Evolutionary conservation across 2,329 filamentous ascomycete species (phyloP).

Genomic region (Macrophomina phaseolina): DNA sequence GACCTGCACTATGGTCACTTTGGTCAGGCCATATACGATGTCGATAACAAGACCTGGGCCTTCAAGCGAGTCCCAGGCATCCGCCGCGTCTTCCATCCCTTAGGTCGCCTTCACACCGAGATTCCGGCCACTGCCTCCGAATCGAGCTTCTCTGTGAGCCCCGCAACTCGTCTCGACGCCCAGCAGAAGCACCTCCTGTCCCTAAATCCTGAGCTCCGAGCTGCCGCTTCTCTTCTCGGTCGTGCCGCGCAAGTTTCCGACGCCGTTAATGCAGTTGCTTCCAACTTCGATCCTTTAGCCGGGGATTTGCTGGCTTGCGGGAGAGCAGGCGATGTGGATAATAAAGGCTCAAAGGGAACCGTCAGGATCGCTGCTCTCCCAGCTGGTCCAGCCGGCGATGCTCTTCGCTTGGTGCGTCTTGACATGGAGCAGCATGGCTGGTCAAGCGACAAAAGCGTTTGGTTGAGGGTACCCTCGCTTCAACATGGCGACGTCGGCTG

Average conservation of each 20-base stretch:
- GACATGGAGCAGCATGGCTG: slow-evolving; percentile 62
- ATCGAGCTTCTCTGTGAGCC: slow-evolving; percentile 19
- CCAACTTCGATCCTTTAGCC: slow-evolving; percentile 46
- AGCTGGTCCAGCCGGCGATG: slow-evolving; percentile 55
- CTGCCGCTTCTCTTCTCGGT: slow-evolving; percentile 34
- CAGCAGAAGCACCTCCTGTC: slow-evolving; percentile 31
- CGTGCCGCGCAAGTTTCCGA: slow-evolving; percentile 39
- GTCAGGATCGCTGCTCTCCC: slow-evolving; percentile 41
- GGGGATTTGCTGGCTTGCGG: slow-evolving; percentile 62
- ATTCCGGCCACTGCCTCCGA: not conserved
- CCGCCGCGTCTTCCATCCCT: slow-evolving; percentile 33
- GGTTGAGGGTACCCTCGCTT: slow-evolving; percentile 56
- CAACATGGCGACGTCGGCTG: slow-evolving; percentile 52
- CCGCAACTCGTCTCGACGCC: slow-evolving; percentile 14
- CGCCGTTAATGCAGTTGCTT: slow-evolving; percentile 38
- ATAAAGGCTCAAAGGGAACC: slow-evolving; percentile 35
- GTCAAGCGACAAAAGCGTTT: slow-evolving; percentile 52
- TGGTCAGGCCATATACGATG: slow-evolving; percentile 56
- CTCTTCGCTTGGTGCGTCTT: slow-evolving; percentile 62
- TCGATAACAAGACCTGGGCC: slow-evolving; percentile 55
- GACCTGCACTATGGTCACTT: slow-evolving; percentile 61
- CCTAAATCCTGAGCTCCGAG: slow-evolving; percentile 36
- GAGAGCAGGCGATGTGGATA: slow-evolving; percentile 55
- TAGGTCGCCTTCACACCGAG: slow-evolving; percentile 3
- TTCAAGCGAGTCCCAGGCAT: slow-evolving; percentile 46